Percentiles rank a stretch among this genome's conserved stretches.
Evolutionary conservation across 352 stramenopile species (phyloP).

Genomic region (Phytophthora hibernalis): DNA sequence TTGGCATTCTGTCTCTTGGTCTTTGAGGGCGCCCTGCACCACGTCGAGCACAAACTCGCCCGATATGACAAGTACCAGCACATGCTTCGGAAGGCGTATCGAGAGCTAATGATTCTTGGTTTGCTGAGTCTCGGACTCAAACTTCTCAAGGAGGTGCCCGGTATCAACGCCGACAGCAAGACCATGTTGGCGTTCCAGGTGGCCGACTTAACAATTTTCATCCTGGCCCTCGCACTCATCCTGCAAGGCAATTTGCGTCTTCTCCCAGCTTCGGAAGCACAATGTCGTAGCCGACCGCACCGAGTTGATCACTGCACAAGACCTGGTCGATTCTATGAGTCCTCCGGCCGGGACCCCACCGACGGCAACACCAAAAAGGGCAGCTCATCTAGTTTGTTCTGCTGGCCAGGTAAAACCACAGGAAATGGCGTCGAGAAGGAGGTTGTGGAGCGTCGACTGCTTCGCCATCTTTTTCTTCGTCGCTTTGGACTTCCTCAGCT

Average conservation of each 20-base stretch:
- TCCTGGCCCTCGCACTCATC: conserved; percentile 61
- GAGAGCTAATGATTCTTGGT: conserved; percentile 69
- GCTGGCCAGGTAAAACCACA: background rate
- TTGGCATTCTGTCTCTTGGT: conserved; percentile 59
- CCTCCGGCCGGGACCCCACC: conserved; percentile 8
- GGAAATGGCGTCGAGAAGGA: conserved; percentile 15
- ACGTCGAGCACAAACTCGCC: conserved; percentile 56
- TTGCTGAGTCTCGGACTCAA: conserved; percentile 67
- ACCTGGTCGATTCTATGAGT: conserved; percentile 42
- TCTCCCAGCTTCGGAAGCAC: conserved; percentile 47
- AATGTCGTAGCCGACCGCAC: conserved; percentile 47
- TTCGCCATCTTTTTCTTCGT: conserved; percentile 56
- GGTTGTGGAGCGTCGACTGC: conserved; percentile 42
- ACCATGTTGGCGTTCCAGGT: conserved; percentile 61
- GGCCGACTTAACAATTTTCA: conserved; percentile 65
- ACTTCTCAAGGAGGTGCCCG: conserved; percentile 47
- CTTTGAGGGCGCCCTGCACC: conserved; percentile 56
- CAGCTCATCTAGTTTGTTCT: conserved; percentile 9
- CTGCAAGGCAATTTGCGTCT: conserved; percentile 59
- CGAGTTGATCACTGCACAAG: conserved; percentile 53
- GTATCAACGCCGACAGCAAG: conserved; percentile 34
- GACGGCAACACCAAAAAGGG: background rate
- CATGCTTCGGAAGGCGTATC: conserved; percentile 70
- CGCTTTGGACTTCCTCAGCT: conserved; percentile 56
- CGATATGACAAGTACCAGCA: conserved; percentile 71